A percentile compares a stretch with the other conserved stretches of the same genome.
These are phyloP conservation scores for Limtongia smithiae DNA, from an alignment of 805 yeast genomes.

Conservation along the genomic window DNA sequence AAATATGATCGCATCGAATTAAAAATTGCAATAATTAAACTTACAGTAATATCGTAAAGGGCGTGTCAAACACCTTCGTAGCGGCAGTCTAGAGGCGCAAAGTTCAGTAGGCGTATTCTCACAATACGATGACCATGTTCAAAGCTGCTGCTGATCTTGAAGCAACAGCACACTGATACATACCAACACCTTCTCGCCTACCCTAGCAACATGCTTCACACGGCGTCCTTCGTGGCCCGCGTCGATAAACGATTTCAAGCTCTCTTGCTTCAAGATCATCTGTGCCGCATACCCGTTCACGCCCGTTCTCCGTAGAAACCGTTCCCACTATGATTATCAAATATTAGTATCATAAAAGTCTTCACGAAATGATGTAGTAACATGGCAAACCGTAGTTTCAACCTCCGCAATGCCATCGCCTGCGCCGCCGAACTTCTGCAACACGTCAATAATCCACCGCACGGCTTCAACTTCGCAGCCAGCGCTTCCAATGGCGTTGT, in stretches of 20 bases:
- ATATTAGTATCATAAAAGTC: not conserved
- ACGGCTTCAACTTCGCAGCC: not conserved
- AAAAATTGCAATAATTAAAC: not conserved
- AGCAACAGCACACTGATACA: not conserved
- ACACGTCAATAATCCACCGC: constrained; percentile 1
- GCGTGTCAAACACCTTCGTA: constrained; percentile 3
- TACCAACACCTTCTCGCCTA: constrained; percentile 16
- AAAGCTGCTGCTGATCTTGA: no score
- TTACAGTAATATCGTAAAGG: not conserved
- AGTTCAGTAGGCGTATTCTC: no score
- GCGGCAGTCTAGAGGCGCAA: not conserved
- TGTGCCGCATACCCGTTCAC: constrained; percentile 20
- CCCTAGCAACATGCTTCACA: constrained; percentile 1
- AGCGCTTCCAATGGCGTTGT: not conserved
- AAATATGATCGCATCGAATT: not conserved
- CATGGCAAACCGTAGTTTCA: constrained; percentile 19
- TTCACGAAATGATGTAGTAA: no score
- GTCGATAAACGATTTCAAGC: constrained; percentile 1
- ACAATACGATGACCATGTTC: no score
- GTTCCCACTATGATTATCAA: constrained; percentile 12
- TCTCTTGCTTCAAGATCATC: constrained; percentile 5
- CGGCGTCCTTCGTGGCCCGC: constrained; percentile 6
- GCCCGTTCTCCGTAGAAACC: constrained; percentile 11
- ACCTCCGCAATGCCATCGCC: constrained; percentile 20
- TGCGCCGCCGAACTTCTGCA: constrained; percentile 6